These are phyloP conservation scores for Tilletia setariae DNA, from an alignment of 1,284 basidiomycete genomes.

Conservation along the genomic window DNA sequence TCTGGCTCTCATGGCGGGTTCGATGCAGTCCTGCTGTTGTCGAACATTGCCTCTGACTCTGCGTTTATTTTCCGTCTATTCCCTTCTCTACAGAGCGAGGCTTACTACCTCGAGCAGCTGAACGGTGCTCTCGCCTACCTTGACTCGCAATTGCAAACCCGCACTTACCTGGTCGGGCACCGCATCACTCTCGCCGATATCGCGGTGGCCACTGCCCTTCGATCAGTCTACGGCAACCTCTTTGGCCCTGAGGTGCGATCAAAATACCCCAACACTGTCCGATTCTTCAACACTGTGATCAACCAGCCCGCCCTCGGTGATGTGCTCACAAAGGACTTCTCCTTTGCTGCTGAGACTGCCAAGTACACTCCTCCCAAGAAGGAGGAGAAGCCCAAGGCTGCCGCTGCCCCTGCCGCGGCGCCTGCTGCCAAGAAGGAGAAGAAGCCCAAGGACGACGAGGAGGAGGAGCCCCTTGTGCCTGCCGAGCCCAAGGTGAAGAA, in stretches of 20 bases:
- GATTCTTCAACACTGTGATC: slow-evolving; percentile 68
- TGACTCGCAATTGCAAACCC: slow-evolving; percentile 70
- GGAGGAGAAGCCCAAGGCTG: slow-evolving; percentile 62
- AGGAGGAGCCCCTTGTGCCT: slow-evolving; percentile 57
- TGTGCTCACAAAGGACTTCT: slow-evolving; percentile 57
- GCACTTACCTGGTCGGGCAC: slow-evolving; percentile 88
- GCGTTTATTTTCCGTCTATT: too few relatives aligned
- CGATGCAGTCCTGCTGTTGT: too few relatives aligned
- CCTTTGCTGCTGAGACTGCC: slow-evolving; percentile 59
- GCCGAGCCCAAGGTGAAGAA: slow-evolving; percentile 78
- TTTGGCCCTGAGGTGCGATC: slow-evolving; percentile 44
- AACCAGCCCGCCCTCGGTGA: slow-evolving; percentile 62
- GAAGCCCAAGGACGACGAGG: slow-evolving; percentile 65
- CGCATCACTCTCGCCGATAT: slow-evolving; percentile 92
- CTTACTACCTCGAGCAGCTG: slow-evolving; percentile 58
- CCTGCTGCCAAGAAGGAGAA: slow-evolving; percentile 55
- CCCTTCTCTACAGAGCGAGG: slow-evolving; percentile 60
- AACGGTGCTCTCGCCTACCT: slow-evolving; percentile 65
- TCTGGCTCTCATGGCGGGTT: too few relatives aligned
- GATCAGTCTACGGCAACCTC: slow-evolving; percentile 26
- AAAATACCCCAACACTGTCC: slow-evolving; percentile 68
- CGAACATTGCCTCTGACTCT: too few relatives aligned
- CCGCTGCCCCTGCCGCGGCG: too few relatives aligned
- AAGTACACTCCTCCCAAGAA: slow-evolving; percentile 60
- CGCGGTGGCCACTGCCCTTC: slow-evolving; percentile 61